Evolutionary conservation across 2,329 filamentous ascomycete species (phyloP).

Genomic region (Aureobasidium sp.): DNA sequence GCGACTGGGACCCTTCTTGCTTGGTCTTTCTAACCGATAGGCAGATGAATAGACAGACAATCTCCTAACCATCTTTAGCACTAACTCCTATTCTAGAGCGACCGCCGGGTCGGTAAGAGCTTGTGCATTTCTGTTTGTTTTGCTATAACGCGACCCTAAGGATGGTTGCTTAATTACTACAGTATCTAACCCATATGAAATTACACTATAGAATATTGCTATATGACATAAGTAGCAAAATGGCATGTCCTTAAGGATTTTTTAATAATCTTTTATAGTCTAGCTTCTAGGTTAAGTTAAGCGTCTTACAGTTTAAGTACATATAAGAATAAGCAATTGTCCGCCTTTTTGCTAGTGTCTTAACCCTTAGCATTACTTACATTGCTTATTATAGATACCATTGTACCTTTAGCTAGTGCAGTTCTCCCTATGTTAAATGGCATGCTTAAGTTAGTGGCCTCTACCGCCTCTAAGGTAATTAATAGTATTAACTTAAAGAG

Average conservation of each 20-base stretch:
- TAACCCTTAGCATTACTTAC: not conserved
- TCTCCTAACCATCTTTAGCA: not conserved
- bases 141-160: not conserved
- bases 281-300: not conserved
- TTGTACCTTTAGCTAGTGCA: not conserved
- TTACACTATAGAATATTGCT: not conserved
- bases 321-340: not conserved
- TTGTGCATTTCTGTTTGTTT: not conserved
- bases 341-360: not conserved
- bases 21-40: too few relatives aligned
- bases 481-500: not conserved
- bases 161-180: not conserved
- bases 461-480: not conserved
- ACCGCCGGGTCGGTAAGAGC: not conserved
- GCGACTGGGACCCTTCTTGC: too few relatives aligned
- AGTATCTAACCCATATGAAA: not conserved
- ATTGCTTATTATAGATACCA: not conserved
- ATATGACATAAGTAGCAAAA: not conserved
- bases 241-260: not conserved
- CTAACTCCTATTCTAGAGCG: not conserved
- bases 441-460: not conserved
- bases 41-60: not conserved
- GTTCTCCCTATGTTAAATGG: not conserved
- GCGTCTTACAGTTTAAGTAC: too few relatives aligned
- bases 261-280: not conserved